phyloP scores from a whole-genome alignment of 345 rosid species.

The Geranium rotundifolium region DNA sequence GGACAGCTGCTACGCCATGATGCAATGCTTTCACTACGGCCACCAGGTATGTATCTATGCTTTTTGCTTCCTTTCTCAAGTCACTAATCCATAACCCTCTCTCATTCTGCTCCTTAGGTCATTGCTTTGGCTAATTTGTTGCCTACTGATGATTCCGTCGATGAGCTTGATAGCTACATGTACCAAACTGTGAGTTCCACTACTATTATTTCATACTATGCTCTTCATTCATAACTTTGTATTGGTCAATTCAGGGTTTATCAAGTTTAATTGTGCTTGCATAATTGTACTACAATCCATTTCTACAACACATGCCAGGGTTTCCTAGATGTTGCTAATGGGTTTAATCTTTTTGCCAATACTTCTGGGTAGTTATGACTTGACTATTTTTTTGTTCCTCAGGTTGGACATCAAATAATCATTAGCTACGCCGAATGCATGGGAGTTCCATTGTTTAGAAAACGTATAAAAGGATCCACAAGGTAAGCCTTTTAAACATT shows the following conservation, averaged over 20 bases:
- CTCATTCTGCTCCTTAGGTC: slow-evolving; percentile 27
- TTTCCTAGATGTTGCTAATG: too few species aligned
- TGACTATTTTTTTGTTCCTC: slow-evolving; percentile 4
- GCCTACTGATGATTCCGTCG: slow-evolving; percentile 75
- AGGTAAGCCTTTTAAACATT: slow-evolving; percentile 41
- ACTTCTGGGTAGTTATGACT: not conserved
- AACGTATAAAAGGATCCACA: slow-evolving; percentile 70
- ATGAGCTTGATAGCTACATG: slow-evolving; percentile 94
- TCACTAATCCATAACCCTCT: not conserved
- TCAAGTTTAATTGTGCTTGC: too few species aligned
- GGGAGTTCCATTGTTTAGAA: slow-evolving; percentile 75
- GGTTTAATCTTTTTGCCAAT: too few species aligned
- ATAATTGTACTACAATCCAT: too few species aligned
- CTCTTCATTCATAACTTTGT: too few species aligned
- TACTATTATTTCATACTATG: not conserved
- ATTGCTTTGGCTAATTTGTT: slow-evolving; percentile 88
- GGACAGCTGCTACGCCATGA: slow-evolving; percentile 92
- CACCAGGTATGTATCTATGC: slow-evolving; percentile 47
- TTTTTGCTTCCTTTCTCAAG: not conserved
- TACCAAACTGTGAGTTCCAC: slow-evolving; percentile 57
- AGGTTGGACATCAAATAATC: slow-evolving; percentile 94
- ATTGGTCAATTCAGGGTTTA: too few species aligned
- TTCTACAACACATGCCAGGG: too few species aligned
- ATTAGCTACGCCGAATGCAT: slow-evolving; percentile 81
- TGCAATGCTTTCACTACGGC: slow-evolving; percentile 75